Evolutionary conservation across 352 stramenopile genomes (phyloP), one percentile per base, ranked within the genome.

Genomic region (Albugo candida): DNA sequence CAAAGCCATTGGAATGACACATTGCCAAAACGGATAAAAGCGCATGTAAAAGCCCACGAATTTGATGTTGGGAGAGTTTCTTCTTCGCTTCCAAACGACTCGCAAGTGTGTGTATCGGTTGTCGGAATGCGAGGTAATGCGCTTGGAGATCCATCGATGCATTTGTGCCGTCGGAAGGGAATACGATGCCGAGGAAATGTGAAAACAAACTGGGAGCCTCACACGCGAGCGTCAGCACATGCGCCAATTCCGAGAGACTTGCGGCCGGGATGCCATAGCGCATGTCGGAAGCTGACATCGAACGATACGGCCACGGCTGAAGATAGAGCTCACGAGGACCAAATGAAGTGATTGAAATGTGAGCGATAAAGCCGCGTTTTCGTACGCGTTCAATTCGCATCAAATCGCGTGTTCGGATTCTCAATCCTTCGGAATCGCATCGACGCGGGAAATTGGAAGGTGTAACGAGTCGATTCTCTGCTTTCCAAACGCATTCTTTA

Each of bases 121-220:
- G 67, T 49, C 84, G 73, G 37, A 84, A 88, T 18, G 70, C 74
- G 24, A 85, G 56, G 49, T 87, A 92, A 48, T 92, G 71, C 31
- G 65, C 70, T 24, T 60, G 46, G 17, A 31, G 51, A 8, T 64
- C 39, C 20, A 87, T 38, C 13, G 11, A 17, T 1, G 13, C 14
- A 41, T n/a, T 6, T 10, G 17, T 31, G 64, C 71, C 14, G 52
- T 61, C 46, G 69, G 55, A 56, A 18, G 78, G 78, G 38, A 88
- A 92, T 17, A 92, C 56, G 53, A 92, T 67, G 8, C 73, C 78
- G 20, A 66, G 20, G 0, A 84, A 50, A 16, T 64, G 62, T 43
- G 85, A 58, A 52, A 92, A 86, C 4, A 55, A 61, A 19, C 64
- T 48, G 1, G 78, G 65, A 0, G 61, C 52, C 1, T 63, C 57